Base-by-base conservation (phyloP, 2,329 filamentous ascomycete genomes). In the Sodiomyces alkalinus region DNA sequence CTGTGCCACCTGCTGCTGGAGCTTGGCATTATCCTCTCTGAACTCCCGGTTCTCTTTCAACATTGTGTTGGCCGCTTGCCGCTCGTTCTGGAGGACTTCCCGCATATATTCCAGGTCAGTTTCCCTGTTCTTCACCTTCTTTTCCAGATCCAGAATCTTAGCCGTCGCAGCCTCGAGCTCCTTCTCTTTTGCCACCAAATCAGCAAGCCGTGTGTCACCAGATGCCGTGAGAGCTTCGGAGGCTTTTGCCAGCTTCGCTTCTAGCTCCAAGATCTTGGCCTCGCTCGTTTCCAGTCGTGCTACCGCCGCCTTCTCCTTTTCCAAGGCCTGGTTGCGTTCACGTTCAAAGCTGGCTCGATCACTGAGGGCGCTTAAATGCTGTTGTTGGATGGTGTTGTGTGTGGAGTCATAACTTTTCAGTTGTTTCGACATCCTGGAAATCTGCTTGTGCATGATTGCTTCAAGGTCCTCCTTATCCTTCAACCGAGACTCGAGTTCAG, bases 21-120 rank as follows among this genome's bases (percentile, higher is more conserved):
- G 52, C 4, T 57, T 50, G 13, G 48, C 46, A 11, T 60, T 48
- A 16, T 52, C 47, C 7, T 41, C 43, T 29, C 55, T 52, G 3
- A 75, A 53, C 6, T 55, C 49, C 12, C 46, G 46, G 37, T 64
- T 66, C 39, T 69, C 60, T 2, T 49, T 41, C 13, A 51, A 48
- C 3, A 70, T 47, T 11, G 56, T 52, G 10, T 52, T 51, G 3
- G 59, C 60, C 2, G 54, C 46, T 18, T 59, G 57, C 7, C 67
- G 69, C 1, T 65, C 62, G 14, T 64, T 55, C 39, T 77, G 74
- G 40, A 79, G 80, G 7, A 62, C 53, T 4, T 58, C 56, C 29
- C 68, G 62, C 9, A 60, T 52, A 40, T 73, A 80, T 2, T 72
- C 66, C 16, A 62, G 51, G 4, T 73, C 66, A 10, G 52, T 54